phyloP scores from a whole-genome alignment of 2,329 filamentous ascomycete species.

The Trichothecium roseum region DNA sequence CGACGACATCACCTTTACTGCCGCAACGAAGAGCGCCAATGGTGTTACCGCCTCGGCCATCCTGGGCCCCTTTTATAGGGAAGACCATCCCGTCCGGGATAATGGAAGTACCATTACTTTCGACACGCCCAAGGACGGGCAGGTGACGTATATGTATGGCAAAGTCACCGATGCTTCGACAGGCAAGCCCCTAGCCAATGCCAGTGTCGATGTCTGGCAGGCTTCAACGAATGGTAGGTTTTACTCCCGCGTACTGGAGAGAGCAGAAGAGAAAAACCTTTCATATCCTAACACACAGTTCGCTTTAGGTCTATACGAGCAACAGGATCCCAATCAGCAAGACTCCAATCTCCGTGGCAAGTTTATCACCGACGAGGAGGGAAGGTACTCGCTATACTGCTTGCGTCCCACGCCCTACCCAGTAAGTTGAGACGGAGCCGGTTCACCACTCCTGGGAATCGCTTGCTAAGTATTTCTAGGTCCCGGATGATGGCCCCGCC shows the following conservation, averaged over 20 bases:
- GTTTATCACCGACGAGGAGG: slow-evolving; percentile 56
- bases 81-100: slow-evolving; percentile 57
- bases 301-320: slow-evolving; percentile 51
- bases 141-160: slow-evolving; percentile 57
- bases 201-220: slow-evolving; percentile 70
- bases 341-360: slow-evolving; percentile 67
- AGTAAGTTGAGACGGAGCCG: slow-evolving; percentile 16
- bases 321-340: slow-evolving; percentile 60
- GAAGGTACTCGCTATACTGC: slow-evolving; percentile 52
- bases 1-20: slow-evolving; percentile 69
- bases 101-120: slow-evolving; percentile 59
- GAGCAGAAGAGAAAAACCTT: no score
- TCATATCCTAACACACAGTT: no score
- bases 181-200: slow-evolving; percentile 52
- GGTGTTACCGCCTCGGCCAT: slow-evolving; percentile 64
- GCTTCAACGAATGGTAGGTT: slow-evolving; percentile 57
- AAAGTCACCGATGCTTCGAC: slow-evolving; percentile 43
- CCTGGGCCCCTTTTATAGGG: slow-evolving; percentile 75
- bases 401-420: slow-evolving; percentile 49
- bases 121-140: slow-evolving; percentile 32
- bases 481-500: slow-evolving; percentile 41
- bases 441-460: no score
- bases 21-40: slow-evolving; percentile 30
- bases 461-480: slow-evolving; percentile 6
- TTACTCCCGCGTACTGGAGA: no score